phyloP scores from a whole-genome alignment of 768 basidiomycete genomes.

The Suillus subaureus region DNA sequence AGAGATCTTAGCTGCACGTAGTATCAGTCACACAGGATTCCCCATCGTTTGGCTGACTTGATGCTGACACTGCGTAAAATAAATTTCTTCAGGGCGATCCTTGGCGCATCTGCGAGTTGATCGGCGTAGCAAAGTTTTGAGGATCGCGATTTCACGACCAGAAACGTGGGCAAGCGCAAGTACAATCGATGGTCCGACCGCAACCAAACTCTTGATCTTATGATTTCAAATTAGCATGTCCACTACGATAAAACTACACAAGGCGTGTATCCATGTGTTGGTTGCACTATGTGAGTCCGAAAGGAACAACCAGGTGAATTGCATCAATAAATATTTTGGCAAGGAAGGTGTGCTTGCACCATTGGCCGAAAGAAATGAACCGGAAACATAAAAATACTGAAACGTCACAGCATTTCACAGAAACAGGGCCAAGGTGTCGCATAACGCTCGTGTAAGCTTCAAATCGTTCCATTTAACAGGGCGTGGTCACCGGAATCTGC shows the following conservation, averaged over 20 bases:
- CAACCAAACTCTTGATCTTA: not conserved
- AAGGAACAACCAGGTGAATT: slow-evolving; percentile 13
- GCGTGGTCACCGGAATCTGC: slow-evolving; percentile 27
- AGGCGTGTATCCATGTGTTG: slow-evolving; percentile 20
- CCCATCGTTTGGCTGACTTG: not conserved
- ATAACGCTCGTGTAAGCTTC: not conserved
- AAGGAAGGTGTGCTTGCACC: slow-evolving; percentile 9
- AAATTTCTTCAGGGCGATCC: slow-evolving; percentile 1
- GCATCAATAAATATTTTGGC: slow-evolving; percentile 20
- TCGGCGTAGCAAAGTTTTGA: not conserved
- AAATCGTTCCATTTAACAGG: slow-evolving; percentile 18
- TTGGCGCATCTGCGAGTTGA: not conserved
- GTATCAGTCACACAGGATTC: not conserved
- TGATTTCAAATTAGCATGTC: slow-evolving; percentile 21
- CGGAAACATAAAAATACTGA: slow-evolving; percentile 5
- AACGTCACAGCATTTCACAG: slow-evolving; percentile 5
- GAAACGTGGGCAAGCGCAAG: not conserved
- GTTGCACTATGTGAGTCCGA: slow-evolving; percentile 13
- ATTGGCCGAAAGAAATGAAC: slow-evolving; percentile 8
- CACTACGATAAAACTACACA: slow-evolving; percentile 29
- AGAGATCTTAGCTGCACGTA: not conserved
- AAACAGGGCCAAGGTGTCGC: slow-evolving; percentile 9
- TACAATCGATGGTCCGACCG: slow-evolving; percentile 1
- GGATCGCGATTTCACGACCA: not conserved
- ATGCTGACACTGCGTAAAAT: not conserved